Percentiles rank a stretch among this genome's conserved stretches.
phyloP scores from a whole-genome alignment of 257 asterid genomes.

The Plantago ovata region DNA sequence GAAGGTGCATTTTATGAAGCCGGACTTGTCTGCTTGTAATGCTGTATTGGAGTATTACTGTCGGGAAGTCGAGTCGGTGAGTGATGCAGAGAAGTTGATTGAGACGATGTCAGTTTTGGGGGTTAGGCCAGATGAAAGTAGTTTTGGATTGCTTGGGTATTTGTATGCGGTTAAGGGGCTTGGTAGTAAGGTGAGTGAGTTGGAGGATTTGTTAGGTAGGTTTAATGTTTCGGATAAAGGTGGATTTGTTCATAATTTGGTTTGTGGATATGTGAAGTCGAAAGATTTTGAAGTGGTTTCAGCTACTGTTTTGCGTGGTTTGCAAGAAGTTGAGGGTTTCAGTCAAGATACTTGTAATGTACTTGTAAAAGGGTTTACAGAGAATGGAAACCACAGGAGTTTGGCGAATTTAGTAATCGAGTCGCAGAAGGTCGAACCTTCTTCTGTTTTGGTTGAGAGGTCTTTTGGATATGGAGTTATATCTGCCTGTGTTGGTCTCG shows the following conservation, averaged over 20 bases:
- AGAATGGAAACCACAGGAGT: constrained; percentile 48
- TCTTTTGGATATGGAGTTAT: constrained; percentile 74
- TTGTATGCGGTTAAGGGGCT: constrained; percentile 79
- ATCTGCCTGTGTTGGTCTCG: constrained; percentile 58
- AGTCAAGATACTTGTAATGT: constrained; percentile 53
- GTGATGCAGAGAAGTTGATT: constrained; percentile 67
- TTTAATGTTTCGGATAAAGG: constrained; percentile 46
- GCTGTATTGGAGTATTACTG: constrained; percentile 82
- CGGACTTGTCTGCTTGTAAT: constrained; percentile 77
- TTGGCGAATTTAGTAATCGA: constrained; percentile 62
- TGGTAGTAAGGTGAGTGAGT: constrained; percentile 50
- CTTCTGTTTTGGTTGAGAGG: constrained; percentile 43
- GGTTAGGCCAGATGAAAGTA: constrained; percentile 63
- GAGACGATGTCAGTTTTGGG: constrained; percentile 77
- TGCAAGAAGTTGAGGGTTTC: constrained; percentile 38
- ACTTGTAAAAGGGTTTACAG: constrained; percentile 53
- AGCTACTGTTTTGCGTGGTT: constrained; percentile 41
- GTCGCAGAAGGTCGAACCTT: constrained; percentile 69
- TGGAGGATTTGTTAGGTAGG: constrained; percentile 51
- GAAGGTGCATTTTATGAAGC: constrained; percentile 60
- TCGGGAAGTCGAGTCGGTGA: constrained; percentile 57
- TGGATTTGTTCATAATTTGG: constrained; percentile 44
- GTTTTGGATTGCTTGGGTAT: constrained; percentile 74
- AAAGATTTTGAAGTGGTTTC: constrained; percentile 55
- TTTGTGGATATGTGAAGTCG: constrained; percentile 69